phyloP scores from a whole-genome alignment of 169 alveolate species.

The Plasmodium vinckei region DNA sequence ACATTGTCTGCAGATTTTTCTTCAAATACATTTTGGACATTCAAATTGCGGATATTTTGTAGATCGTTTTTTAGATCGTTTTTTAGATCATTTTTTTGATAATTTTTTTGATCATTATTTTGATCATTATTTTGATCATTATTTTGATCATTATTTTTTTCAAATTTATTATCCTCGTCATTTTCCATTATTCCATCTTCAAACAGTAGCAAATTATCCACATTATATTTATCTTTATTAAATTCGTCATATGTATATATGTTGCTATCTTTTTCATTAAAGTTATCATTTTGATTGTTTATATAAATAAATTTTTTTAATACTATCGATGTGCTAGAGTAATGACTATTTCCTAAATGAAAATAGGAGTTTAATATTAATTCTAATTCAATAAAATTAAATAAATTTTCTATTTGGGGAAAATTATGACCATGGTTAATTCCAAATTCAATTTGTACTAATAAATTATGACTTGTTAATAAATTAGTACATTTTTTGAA shows the following conservation, averaged over 20 bases:
- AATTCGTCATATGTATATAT: conserved; percentile 21
- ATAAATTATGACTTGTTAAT: conserved; percentile 30
- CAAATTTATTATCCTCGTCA: background rate
- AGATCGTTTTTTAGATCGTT: background rate
- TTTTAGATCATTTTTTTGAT: no score
- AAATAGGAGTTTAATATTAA: conserved; percentile 16
- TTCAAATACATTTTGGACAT: no score
- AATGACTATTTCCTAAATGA: conserved; percentile 33
- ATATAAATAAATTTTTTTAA: conserved; percentile 33
- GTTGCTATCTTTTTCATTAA: background rate
- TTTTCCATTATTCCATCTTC: no score
- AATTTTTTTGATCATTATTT: background rate
- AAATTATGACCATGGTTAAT: background rate
- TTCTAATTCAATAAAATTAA: conserved; percentile 38
- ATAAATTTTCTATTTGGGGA: conserved; percentile 8
- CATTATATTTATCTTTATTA: background rate
- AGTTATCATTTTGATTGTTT: background rate
- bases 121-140: background rate
- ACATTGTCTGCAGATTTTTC: background rate
- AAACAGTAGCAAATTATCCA: background rate
- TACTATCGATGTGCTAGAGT: conserved; percentile 13
- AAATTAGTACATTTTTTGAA: conserved; percentile 25
- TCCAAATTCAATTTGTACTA: conserved; percentile 48
- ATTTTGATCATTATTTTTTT: background rate
- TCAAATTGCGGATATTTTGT: background rate